phyloP scores from a whole-genome alignment of 495 filamentous ascomycete species.

The Aspergillus heteromorphus region DNA sequence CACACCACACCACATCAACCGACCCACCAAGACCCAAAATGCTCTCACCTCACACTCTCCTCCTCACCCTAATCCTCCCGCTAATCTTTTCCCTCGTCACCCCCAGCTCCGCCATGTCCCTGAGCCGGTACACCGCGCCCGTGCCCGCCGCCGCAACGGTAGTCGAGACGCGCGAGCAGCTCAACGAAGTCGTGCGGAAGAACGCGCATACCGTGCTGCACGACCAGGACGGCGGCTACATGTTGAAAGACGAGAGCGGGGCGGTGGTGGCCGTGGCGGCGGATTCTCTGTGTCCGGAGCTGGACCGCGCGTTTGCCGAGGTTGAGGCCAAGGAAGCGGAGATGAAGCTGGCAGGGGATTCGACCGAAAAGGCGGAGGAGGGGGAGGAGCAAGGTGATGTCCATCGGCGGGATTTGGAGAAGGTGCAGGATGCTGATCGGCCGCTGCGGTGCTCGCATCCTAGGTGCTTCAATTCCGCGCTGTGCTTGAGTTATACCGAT shows the following conservation, averaged over 20 bases:
- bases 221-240: slow-evolving; percentile 4
- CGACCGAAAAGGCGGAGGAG: no score
- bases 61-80: background rate
- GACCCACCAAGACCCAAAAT: background rate
- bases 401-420: background rate
- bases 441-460: background rate
- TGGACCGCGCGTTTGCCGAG: background rate
- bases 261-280: background rate
- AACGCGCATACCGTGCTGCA: background rate
- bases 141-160: background rate
- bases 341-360: no score
- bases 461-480: background rate
- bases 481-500: background rate
- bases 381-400: background rate
- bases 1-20: no score
- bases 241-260: background rate
- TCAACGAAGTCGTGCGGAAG: background rate
- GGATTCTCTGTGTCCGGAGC: background rate
- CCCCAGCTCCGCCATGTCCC: slow-evolving; percentile 1
- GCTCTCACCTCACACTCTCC: background rate
- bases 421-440: background rate
- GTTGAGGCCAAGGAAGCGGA: background rate
- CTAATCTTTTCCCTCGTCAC: no score
- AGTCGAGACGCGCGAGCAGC: slow-evolving; percentile 1
- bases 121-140: background rate